These are phyloP conservation scores for Agrocybe pediades DNA, from an alignment of 768 basidiomycete genomes.

Conservation along the genomic window DNA sequence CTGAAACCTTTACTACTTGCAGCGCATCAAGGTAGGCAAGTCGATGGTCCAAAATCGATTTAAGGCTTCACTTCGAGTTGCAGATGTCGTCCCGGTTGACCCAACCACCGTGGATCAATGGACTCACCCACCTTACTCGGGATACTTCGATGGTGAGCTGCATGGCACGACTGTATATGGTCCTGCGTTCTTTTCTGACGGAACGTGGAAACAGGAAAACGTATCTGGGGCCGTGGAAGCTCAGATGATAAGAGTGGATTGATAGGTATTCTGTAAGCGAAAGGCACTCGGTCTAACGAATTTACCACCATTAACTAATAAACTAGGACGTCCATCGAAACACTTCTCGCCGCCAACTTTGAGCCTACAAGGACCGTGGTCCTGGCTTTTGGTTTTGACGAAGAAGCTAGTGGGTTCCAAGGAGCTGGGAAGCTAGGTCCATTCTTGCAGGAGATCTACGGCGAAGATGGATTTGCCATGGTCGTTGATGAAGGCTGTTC, in stretches of 20 bases:
- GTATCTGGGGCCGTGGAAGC: conserved; percentile 77
- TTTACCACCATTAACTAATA: no score
- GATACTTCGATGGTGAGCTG: conserved; percentile 53
- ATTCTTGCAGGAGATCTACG: conserved; percentile 61
- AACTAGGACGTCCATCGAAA: conserved; percentile 58
- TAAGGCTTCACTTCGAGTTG: neutral
- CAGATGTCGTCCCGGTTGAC: conserved; percentile 73
- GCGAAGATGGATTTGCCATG: conserved; percentile 71
- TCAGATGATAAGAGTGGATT: conserved; percentile 78
- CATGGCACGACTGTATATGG: neutral
- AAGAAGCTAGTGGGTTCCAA: conserved; percentile 59
- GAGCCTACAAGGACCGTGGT: conserved; percentile 64
- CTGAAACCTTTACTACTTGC: conserved; percentile 72
- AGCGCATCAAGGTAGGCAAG: conserved; percentile 61
- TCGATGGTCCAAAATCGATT: neutral
- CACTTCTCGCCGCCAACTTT: conserved; percentile 62
- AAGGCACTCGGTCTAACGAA: no score
- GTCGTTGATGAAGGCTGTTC: conserved; percentile 88
- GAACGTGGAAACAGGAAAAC: conserved; percentile 32
- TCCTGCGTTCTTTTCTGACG: neutral
- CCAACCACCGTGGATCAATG: conserved; percentile 55
- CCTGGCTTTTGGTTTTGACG: conserved; percentile 75
- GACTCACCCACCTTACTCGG: conserved; percentile 65
- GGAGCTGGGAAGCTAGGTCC: conserved; percentile 53
- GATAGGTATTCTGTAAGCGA: conserved; percentile 60